Evolutionary conservation across 2,329 filamentous ascomycete species (phyloP), one percentile per base, ranked within the genome.

Genomic region (Colletotrichum trifolii): DNA sequence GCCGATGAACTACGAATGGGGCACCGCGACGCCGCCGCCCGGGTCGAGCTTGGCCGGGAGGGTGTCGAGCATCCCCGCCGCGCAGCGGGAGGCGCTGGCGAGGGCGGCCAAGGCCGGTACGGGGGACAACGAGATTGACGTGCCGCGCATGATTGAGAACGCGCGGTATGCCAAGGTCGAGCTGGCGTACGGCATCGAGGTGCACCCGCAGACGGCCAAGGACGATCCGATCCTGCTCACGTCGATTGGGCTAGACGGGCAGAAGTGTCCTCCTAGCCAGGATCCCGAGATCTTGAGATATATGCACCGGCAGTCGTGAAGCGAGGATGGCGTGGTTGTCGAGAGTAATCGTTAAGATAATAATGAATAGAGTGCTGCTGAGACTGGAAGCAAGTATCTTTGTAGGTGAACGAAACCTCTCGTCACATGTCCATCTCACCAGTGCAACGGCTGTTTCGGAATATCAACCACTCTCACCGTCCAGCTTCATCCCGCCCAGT

Each of bases 201-300:
- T 81, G 17, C 79, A 81, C 49, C 78, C 79, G 0, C 71, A 73
- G n/a, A 81, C 79, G 8, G 68, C 73, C 5, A 76, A 74, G 56
- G 75, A 80, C 25, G 79, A 81, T 36, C 77, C 77, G 0, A 73
- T 81, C 13, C 46, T 81, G 13, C 70, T 71, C 39, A 70, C 69
- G 1, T 70, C 71, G 25, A 73, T 67, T 42, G 71, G 73, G 15
- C 59, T 68, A 1, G 71, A 69, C 10, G 57, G 67, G 17, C 64
- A 68, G 11, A 72, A 68, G 61, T 68, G 76, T 36, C 79, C 79
- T 8, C 79, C 79, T 6, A 82, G 79, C 43, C 79, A 82, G 64
- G 77, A 82, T 40, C 70, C 69, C 4, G 69, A 66, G 7, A 72
- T 79, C 9, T 72, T 76, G 67, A 50, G 62, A 4, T 56, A 61